phyloP scores from a whole-genome alignment of 441 rosid genomes.

The Populus tomentosa region DNA sequence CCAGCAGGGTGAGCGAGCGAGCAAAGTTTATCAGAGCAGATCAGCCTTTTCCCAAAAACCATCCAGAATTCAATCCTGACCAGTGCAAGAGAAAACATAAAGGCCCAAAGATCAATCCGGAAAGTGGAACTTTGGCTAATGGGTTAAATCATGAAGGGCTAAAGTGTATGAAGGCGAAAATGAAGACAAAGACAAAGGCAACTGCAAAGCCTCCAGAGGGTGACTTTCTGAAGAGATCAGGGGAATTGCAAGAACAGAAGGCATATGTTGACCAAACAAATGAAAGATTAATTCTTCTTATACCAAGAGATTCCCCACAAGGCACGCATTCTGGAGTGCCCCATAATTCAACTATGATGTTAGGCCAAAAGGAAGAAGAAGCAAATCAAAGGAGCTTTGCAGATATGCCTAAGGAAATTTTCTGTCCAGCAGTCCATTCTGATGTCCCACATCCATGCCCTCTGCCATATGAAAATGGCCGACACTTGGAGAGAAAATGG shows the following conservation, averaged over 20 bases:
- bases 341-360: constrained; percentile 29
- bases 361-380: constrained; percentile 36
- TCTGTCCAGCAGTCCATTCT: constrained; percentile 23
- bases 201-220: constrained; percentile 36
- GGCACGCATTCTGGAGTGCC: constrained; percentile 31
- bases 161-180: constrained; percentile 28
- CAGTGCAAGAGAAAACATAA: constrained; percentile 33
- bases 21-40: constrained; percentile 25
- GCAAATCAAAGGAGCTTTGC: constrained; percentile 37
- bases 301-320: constrained; percentile 41
- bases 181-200: constrained; percentile 20
- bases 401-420: constrained; percentile 29
- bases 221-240: constrained; percentile 34
- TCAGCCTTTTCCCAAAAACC: constrained; percentile 28
- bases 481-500: constrained; percentile 28
- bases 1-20: constrained; percentile 20
- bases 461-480: constrained; percentile 37
- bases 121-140: constrained; percentile 29
- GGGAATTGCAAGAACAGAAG: constrained; percentile 33
- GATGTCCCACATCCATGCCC: constrained; percentile 41
- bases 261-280: constrained; percentile 25
- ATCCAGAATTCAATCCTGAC: constrained; percentile 27
- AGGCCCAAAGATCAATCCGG: constrained; percentile 25
- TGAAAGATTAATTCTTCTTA: constrained; percentile 41
- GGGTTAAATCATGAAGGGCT: constrained; percentile 30